phyloP scores from a whole-genome alignment of 2,329 filamentous ascomycete genomes.

The Boeremia lycopersici region DNA sequence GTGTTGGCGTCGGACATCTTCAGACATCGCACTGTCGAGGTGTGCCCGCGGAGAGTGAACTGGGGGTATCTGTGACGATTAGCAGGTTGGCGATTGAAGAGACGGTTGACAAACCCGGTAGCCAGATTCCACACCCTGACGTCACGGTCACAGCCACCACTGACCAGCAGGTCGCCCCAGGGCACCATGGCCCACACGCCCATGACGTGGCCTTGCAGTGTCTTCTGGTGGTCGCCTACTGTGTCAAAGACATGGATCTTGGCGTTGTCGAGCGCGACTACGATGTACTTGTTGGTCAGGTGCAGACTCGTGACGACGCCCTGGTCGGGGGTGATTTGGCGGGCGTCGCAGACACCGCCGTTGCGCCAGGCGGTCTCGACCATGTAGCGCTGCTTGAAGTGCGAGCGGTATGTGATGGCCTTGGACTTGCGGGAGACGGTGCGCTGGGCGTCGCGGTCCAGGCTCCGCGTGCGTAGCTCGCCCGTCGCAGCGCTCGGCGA shows the following conservation, averaged over 20 bases:
- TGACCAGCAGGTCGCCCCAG: constrained; percentile 93
- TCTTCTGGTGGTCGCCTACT: constrained; percentile 84
- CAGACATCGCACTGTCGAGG: constrained; percentile 92
- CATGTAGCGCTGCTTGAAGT: constrained; percentile 97
- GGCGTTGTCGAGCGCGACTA: constrained; percentile 95
- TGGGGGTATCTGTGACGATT: constrained; percentile 33
- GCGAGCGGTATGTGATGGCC: constrained; percentile 86
- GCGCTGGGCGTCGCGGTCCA: constrained; percentile 58
- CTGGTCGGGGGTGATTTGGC: constrained; percentile 93
- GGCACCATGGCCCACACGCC: constrained; percentile 99
- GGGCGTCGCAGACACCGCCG: constrained; percentile 80
- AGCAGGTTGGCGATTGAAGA: constrained; percentile 5
- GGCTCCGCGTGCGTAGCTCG: constrained; percentile 58
- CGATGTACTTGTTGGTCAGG: constrained; percentile 93
- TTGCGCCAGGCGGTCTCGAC: constrained; percentile 97
- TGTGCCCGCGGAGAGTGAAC: constrained; percentile 83
- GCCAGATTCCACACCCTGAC: constrained; percentile 96
- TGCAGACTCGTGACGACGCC: constrained; percentile 96
- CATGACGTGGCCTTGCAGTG: constrained; percentile 95
- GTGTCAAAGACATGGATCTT: constrained; percentile 99
- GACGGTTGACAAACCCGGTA: constrained; percentile 70
- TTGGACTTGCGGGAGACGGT: constrained; percentile 58
- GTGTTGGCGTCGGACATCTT: constrained; percentile 97
- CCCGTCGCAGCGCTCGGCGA: constrained; percentile 55
- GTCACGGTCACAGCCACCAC: constrained; percentile 94